Base-by-base conservation (phyloP, 2,329 filamentous ascomycete genomes). In the Microascus cirrosus region DNA sequence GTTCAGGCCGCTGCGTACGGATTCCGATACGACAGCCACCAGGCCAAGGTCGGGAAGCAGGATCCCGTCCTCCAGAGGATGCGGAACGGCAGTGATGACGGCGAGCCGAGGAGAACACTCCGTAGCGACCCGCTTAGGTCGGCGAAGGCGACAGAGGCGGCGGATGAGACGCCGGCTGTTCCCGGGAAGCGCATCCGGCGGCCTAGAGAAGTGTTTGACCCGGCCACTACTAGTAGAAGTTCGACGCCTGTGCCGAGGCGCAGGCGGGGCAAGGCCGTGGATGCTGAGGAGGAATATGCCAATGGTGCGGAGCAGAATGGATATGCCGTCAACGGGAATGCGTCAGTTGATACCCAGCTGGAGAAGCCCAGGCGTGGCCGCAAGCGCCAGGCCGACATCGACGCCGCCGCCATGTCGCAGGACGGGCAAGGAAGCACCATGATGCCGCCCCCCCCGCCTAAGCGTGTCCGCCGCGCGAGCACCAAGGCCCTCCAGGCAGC, bases 1-100 rank as follows among this genome's bases (percentile, higher is more conserved):
- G 73, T 83, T 60, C 80, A 82, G 75, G 81, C 83, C 8, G 74
- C 79, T 60, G 74, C 77, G 1, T 86, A 85, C 63, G 77, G 79
- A 18, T 84, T 85, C 63, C 79, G 83, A 60, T 82, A 84, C 62
- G 82, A 85, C 62, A 74, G 78, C 11, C 78, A 82, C 56, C 75
- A 77, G 2, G 76, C 76, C 60, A 81, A 80, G 67, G 74, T 84
- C 59, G 81, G 82, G 22, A 73, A 74, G 39, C 84, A 86, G 65
- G 81, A 85, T 60, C 80, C 81, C 1, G 70, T 79, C 39, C 75
- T 73, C 11, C 81, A 85, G 62, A 71, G 74, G 42, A 70, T 89
- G 50, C 55, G 56, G 11, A 54, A 60, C 28, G 61, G 61, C 45
- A 58, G 57, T 25, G 71, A 73, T 36, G 66, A 65, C 24, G 80